Evolutionary conservation across 2,329 filamentous ascomycete species (phyloP).

Genomic region (Curvularia eragrostidis): DNA sequence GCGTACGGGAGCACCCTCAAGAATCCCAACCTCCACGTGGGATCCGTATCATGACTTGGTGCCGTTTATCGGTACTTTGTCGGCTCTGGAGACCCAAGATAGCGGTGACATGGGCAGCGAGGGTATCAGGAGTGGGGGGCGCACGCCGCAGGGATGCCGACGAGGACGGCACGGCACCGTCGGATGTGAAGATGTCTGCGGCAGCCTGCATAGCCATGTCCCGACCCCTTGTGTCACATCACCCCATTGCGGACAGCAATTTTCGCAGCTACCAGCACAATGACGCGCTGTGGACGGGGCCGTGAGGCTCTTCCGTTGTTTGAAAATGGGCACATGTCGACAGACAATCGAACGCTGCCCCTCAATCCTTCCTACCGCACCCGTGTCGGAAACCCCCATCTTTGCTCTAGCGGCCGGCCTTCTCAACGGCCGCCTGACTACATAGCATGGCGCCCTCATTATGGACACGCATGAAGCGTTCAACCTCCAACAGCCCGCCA

Average conservation of each 20-base stretch:
- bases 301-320: constrained; percentile 20
- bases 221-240: constrained; percentile 29
- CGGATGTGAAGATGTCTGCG: constrained; percentile 16
- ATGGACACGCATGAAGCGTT: constrained; percentile 47
- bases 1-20: not conserved
- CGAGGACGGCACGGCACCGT: constrained; percentile 18
- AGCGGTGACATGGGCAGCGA: not conserved
- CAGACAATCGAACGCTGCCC: constrained; percentile 29
- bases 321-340: constrained; percentile 37
- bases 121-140: constrained; percentile 34
- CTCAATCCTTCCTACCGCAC: constrained; percentile 21
- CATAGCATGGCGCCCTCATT: constrained; percentile 44
- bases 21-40: constrained; percentile 1
- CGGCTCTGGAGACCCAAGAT: not conserved
- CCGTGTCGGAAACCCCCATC: constrained; percentile 30
- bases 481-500: constrained; percentile 32
- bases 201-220: constrained; percentile 13
- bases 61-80: not conserved
- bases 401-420: constrained; percentile 29
- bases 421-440: constrained; percentile 15
- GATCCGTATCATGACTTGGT: not conserved
- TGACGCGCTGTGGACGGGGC: constrained; percentile 12
- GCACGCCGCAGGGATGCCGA: constrained; percentile 15
- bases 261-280: constrained; percentile 19
- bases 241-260: constrained; percentile 34